Evolutionary conservation across 2,329 filamentous ascomycete genomes (phyloP).

Genomic region (Fusarium camptoceras): DNA sequence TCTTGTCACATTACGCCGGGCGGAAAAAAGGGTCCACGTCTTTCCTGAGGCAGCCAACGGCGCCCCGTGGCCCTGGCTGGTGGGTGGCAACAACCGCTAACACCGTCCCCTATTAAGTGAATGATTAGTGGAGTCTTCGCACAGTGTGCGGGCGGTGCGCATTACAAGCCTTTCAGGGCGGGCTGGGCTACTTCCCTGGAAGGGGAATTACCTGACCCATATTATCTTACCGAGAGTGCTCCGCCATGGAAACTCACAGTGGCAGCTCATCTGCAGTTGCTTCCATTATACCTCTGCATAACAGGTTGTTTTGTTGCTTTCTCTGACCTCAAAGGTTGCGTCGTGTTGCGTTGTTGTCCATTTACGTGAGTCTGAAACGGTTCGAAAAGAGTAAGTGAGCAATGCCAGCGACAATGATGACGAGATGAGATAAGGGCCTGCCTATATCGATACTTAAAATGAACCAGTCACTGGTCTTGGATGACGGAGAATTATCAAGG

Average conservation of each 20-base stretch:
- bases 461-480: conserved; percentile 16
- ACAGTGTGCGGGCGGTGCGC: conserved; percentile 34
- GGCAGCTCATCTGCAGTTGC: conserved; percentile 31
- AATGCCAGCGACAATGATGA: conserved; percentile 38
- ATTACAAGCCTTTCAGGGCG: conserved; percentile 19
- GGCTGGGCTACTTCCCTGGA: conserved; percentile 26
- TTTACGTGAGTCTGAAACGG: conserved; percentile 35
- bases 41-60: conserved; percentile 47
- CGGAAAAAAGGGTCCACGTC: conserved; percentile 23
- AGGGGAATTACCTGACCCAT: conserved; percentile 38
- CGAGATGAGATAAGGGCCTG: conserved; percentile 40
- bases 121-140: conserved; percentile 35
- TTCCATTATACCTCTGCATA: background rate
- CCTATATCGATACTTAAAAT: conserved; percentile 9
- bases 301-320: conserved; percentile 11
- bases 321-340: conserved; percentile 12
- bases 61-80: conserved; percentile 32
- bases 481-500: conserved; percentile 28
- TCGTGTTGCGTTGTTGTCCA: conserved; percentile 22
- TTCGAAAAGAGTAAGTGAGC: conserved; percentile 8
- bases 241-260: conserved; percentile 40
- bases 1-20: conserved; percentile 25
- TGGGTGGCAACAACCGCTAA: conserved; percentile 44
- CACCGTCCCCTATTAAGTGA: conserved; percentile 42
- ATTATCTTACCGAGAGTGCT: conserved; percentile 45